Percentiles rank a stretch among this genome's conserved stretches.
These are phyloP conservation scores for Diplosphaera chodatii DNA, from an alignment of 139 green algal species.

Conservation along the genomic window DNA sequence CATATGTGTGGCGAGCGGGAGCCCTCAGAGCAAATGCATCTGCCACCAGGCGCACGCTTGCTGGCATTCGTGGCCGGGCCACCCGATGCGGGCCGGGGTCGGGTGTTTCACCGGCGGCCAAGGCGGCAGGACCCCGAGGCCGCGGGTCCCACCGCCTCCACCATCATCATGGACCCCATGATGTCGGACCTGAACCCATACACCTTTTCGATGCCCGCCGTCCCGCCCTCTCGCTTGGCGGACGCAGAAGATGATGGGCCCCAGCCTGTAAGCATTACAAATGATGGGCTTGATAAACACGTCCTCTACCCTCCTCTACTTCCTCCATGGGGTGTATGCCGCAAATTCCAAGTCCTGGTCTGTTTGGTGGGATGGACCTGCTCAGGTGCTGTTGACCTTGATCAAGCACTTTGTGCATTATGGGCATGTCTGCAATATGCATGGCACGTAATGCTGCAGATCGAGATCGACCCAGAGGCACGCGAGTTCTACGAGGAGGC, in stretches of 20 bases:
- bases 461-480: constrained; percentile 12
- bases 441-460: too few species aligned
- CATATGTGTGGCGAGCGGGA: too few species aligned
- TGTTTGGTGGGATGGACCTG: too few species aligned
- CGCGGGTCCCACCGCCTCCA: neutral
- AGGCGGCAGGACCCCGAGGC: neutral
- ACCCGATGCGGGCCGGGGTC: constrained; percentile 52
- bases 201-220: constrained; percentile 5
- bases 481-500: constrained; percentile 63
- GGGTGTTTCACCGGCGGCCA: constrained; percentile 29
- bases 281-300: too few species aligned
- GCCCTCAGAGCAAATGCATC: too few species aligned
- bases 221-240: neutral
- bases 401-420: too few species aligned
- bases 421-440: too few species aligned
- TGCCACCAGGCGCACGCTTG: constrained; percentile 34
- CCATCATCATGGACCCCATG: constrained; percentile 1
- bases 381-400: too few species aligned
- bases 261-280: neutral
- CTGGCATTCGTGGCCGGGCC: constrained; percentile 61
- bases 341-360: too few species aligned
- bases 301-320: too few species aligned
- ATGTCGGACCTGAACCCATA: constrained; percentile 19
- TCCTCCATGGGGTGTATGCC: too few species aligned
- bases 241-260: neutral